Evolutionary conservation across 345 rosid genomes (phyloP).

Genomic region (Barbarea vulgaris): DNA sequence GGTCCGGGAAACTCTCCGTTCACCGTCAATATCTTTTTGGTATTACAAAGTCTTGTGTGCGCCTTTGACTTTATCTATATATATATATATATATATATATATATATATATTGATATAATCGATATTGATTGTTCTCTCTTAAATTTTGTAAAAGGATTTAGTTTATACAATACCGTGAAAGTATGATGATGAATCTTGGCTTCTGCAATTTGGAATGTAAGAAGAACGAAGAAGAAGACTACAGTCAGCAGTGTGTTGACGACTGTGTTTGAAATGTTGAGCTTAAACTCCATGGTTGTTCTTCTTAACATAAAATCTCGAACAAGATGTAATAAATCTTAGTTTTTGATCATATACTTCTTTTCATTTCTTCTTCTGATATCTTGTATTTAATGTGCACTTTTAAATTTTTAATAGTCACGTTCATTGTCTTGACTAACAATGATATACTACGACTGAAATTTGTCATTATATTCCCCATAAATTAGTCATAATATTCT

Average conservation of each 20-base stretch:
- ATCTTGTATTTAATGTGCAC: neutral
- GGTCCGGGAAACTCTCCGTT: slow-evolving; percentile 58
- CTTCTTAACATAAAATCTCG: neutral
- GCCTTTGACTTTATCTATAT: slow-evolving; percentile 42
- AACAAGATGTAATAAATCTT: neutral
- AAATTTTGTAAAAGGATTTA: neutral
- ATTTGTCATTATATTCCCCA: too few species aligned
- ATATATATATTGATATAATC: neutral
- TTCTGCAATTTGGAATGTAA: slow-evolving; percentile 1
- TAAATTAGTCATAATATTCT: neutral
- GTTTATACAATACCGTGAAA: slow-evolving; percentile 26
- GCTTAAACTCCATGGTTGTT: slow-evolving; percentile 20
- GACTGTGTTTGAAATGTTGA: neutral
- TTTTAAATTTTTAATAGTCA: too few species aligned
- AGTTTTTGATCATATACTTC: neutral
- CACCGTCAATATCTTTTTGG: slow-evolving; percentile 48
- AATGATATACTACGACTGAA: too few species aligned
- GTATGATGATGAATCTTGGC: slow-evolving; percentile 35
- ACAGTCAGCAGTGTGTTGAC: neutral
- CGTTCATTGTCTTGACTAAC: neutral
- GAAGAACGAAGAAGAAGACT: slow-evolving; percentile 23
- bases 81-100: too few species aligned
- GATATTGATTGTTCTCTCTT: neutral
- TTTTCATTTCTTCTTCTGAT: neutral
- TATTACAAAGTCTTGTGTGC: slow-evolving; percentile 47